phyloP scores from a whole-genome alignment of 169 alveolate species.

The Plasmodium adleri region DNA sequence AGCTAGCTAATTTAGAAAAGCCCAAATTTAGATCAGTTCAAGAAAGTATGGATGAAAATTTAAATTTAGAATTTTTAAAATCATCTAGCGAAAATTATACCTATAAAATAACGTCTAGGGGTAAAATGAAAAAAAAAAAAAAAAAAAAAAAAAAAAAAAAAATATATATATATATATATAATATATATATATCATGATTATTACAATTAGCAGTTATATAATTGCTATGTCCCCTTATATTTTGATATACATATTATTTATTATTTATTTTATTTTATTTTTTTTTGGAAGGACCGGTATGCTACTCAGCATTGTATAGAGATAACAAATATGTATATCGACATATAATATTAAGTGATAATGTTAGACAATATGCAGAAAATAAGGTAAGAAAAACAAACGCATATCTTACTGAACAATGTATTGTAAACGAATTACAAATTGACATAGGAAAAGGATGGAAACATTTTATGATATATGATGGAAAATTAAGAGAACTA shows the following conservation, averaged over 20 bases:
- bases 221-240: too few relatives aligned
- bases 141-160: too few relatives aligned
- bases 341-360: constrained; percentile 86
- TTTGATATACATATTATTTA: background rate
- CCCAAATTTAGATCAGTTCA: constrained; percentile 53
- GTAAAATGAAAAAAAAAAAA: background rate
- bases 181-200: too few relatives aligned
- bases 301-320: constrained; percentile 88
- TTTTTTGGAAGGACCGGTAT: constrained; percentile 84
- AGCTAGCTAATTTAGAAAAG: constrained; percentile 40
- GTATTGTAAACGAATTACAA: constrained; percentile 86
- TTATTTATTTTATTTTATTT: background rate
- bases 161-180: too few relatives aligned
- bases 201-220: too few relatives aligned
- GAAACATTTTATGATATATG: constrained; percentile 90
- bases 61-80: constrained; percentile 60
- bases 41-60: constrained; percentile 74
- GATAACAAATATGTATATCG: constrained; percentile 89
- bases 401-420: constrained; percentile 86
- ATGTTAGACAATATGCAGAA: constrained; percentile 89
- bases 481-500: constrained; percentile 86
- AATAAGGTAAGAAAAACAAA: constrained; percentile 83
- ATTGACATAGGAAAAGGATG: constrained; percentile 90
- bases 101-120: constrained; percentile 72
- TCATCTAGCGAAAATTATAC: constrained; percentile 63